Conservation (phyloP, 441 rosid species). For the Capsella rubella region DNA sequence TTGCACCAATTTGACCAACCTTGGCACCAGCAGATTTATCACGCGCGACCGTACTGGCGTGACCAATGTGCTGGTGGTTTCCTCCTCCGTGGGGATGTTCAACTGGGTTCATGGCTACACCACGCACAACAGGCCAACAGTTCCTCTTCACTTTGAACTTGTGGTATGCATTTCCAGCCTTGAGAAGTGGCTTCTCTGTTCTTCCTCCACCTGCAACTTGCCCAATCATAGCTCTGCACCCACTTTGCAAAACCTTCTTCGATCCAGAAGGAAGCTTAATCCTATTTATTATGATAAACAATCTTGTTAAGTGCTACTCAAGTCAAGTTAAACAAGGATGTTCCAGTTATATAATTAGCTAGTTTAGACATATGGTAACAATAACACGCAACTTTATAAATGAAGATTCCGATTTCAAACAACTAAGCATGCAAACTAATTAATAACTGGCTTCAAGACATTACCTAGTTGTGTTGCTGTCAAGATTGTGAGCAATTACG, state of each 20-base stretch:
- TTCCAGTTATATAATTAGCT: constrained; percentile 1
- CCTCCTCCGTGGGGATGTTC: constrained; percentile 99
- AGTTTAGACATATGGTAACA: background rate
- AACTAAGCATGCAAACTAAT: background rate
- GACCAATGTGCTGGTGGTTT: constrained; percentile 95
- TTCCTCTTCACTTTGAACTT: constrained; percentile 91
- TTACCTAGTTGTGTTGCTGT: constrained; percentile 71
- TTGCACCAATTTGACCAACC: constrained; percentile 92
- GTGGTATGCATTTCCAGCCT: constrained; percentile 95
- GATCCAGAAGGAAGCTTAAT: constrained; percentile 82
- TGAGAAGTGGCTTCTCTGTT: constrained; percentile 90
- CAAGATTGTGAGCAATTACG: constrained; percentile 74
- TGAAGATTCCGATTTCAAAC: too few species aligned
- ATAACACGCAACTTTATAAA: background rate
- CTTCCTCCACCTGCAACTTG: constrained; percentile 95
- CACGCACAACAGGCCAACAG: constrained; percentile 97
- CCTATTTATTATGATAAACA: constrained; percentile 45
- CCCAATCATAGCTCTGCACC: constrained; percentile 82
- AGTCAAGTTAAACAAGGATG: constrained; percentile 5
- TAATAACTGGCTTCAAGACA: background rate
- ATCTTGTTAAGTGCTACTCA: background rate
- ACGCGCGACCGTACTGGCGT: constrained; percentile 85
- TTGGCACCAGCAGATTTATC: constrained; percentile 91
- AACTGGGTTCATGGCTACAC: constrained; percentile 98
- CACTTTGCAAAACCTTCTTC: constrained; percentile 77